Percentiles rank a stretch among this genome's conserved stretches.
Evolutionary conservation across 2,329 filamentous ascomycete genomes (phyloP).

Genomic region (Aureobasidium mangrovei): DNA sequence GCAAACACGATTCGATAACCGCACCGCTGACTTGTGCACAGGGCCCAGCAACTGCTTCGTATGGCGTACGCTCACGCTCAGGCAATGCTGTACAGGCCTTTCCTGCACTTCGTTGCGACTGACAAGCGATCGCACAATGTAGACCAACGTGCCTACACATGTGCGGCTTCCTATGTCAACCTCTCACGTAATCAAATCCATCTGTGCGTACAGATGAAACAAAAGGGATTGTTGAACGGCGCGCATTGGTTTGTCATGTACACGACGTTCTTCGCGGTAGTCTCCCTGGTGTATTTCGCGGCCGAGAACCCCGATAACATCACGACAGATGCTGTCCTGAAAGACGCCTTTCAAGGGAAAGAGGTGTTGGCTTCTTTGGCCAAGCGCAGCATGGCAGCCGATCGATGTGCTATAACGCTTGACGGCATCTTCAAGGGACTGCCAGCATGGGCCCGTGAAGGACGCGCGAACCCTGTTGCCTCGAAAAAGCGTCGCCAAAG

Average conservation of each 20-base stretch:
- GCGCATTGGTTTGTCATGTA: constrained; percentile 85
- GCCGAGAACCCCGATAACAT: constrained; percentile 69
- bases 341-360: constrained; percentile 76
- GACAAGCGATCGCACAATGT: constrained; percentile 41
- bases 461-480: constrained; percentile 32
- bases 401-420: constrained; percentile 71
- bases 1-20: not conserved
- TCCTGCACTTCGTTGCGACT: constrained; percentile 72
- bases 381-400: constrained; percentile 77
- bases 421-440: constrained; percentile 73
- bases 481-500: constrained; percentile 40
- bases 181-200: constrained; percentile 68
- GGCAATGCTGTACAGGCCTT: constrained; percentile 73
- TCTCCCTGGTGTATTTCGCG: constrained; percentile 71
- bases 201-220: constrained; percentile 69
- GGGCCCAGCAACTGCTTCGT: constrained; percentile 63
- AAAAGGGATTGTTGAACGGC: constrained; percentile 64
- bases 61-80: constrained; percentile 79
- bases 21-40: constrained; percentile 21
- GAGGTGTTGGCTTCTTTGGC: constrained; percentile 73
- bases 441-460: constrained; percentile 48
- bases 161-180: constrained; percentile 57
- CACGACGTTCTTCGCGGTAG: constrained; percentile 71
- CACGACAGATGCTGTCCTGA: constrained; percentile 69
- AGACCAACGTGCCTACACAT: constrained; percentile 73